A percentile compares a stretch with the other conserved stretches of the same genome.
These are phyloP conservation scores for Ceratocystis huliohia DNA, from an alignment of 2,329 filamentous ascomycete species.

Conservation along the genomic window DNA sequence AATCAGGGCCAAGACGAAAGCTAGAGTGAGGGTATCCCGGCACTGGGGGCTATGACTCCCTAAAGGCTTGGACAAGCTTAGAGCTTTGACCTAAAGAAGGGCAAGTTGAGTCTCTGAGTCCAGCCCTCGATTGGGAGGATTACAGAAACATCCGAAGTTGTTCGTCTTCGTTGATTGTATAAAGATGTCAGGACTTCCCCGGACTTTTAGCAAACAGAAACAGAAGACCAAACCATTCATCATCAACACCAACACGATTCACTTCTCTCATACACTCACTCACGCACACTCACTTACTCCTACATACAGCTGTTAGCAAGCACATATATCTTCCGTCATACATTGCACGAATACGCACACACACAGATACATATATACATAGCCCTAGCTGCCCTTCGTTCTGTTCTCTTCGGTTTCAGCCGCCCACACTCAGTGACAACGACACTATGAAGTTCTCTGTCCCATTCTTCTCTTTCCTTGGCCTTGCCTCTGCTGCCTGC, in stretches of 20 bases:
- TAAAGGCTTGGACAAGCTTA: not conserved
- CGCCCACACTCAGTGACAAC: not conserved
- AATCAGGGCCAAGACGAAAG: not conserved
- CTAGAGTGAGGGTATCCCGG: not conserved
- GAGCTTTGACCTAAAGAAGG: not conserved
- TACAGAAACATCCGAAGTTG: not conserved
- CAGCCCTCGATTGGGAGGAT: not conserved
- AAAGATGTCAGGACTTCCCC: not conserved
- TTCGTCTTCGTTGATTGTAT: not conserved
- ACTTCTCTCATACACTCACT: not conserved
- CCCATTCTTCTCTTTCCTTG: constrained; percentile 13
- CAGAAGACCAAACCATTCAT: not conserved
- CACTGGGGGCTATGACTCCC: not conserved
- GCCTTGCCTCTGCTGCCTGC: constrained; percentile 25
- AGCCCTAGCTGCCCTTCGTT: not conserved
- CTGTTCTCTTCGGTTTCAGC: not conserved
- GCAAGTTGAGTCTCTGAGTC: not conserved
- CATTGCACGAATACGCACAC: too few species aligned
- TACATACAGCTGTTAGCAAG: too few species aligned
- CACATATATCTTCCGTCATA: too few species aligned
- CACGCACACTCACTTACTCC: constrained; percentile 15
- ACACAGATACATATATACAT: too few species aligned
- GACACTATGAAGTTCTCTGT: constrained; percentile 7
- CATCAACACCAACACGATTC: not conserved
- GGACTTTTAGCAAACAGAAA: not conserved